These are phyloP conservation scores for Paraconiothyrium sp. DNA, from an alignment of 2,329 filamentous ascomycete genomes.

Conservation along the genomic window DNA sequence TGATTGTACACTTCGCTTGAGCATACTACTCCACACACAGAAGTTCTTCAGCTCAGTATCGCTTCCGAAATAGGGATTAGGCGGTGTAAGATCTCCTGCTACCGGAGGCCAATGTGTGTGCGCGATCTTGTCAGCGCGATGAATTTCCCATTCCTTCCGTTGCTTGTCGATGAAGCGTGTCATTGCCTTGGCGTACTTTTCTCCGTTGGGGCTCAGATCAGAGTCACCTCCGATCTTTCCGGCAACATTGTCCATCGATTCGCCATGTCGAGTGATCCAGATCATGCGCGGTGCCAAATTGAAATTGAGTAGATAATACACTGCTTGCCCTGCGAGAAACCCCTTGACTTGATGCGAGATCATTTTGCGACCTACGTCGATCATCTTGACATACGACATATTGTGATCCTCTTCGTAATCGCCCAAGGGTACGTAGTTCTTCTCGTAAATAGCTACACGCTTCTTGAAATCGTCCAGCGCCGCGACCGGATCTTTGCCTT, in stretches of 20 bases:
- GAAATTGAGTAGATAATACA: constrained; percentile 95
- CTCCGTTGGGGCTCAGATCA: constrained; percentile 80
- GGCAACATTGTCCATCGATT: constrained; percentile 85
- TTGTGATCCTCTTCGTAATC: constrained; percentile 89
- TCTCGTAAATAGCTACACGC: constrained; percentile 91
- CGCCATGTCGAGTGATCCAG: constrained; percentile 96
- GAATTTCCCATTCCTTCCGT: constrained; percentile 80
- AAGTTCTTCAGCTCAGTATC: constrained; percentile 78
- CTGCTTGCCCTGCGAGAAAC: constrained; percentile 90
- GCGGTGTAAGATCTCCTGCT: constrained; percentile 90
- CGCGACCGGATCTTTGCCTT: constrained; percentile 85
- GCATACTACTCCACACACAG: constrained; percentile 98
- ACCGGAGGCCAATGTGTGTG: constrained; percentile 87
- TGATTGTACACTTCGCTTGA: constrained; percentile 87
- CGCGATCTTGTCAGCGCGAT: constrained; percentile 80
- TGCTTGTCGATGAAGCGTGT: constrained; percentile 85
- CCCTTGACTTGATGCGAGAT: constrained; percentile 90
- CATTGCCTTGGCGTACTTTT: constrained; percentile 79
- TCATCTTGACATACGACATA: constrained; percentile 97
- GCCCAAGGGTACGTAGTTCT: constrained; percentile 89
- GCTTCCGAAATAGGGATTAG: constrained; percentile 80
- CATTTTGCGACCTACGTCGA: constrained; percentile 95
- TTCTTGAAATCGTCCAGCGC: constrained; percentile 92
- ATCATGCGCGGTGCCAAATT: constrained; percentile 95
- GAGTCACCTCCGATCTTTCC: constrained; percentile 94